phyloP scores from a whole-genome alignment of 495 filamentous ascomycete species.

The Aspergillus indologenus region DNA sequence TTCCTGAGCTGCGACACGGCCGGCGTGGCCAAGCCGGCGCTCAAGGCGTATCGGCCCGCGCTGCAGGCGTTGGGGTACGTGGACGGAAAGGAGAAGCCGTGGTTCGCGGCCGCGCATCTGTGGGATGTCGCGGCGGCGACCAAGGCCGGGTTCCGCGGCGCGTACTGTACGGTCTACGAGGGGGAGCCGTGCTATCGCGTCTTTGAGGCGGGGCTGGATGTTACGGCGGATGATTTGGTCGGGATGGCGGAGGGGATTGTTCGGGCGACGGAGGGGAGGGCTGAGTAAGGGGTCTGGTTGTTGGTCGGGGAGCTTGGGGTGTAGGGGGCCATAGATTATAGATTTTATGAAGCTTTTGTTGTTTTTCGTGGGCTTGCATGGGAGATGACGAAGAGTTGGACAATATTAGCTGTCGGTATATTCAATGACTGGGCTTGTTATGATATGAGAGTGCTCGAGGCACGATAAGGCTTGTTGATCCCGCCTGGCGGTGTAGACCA shows the following conservation, averaged over 20 bases:
- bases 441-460: too few species aligned
- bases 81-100: constrained; percentile 14
- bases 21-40: constrained; percentile 33
- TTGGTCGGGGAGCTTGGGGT: too few species aligned
- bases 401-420: too few species aligned
- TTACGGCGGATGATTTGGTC: constrained; percentile 24
- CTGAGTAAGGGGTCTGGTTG: background rate
- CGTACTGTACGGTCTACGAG: constrained; percentile 31
- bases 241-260: constrained; percentile 32
- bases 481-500: too few species aligned
- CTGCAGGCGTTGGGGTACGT: constrained; percentile 11
- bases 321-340: too few species aligned
- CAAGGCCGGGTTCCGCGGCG: constrained; percentile 28
- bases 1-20: constrained; percentile 35
- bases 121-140: constrained; percentile 37
- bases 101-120: constrained; percentile 40
- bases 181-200: constrained; percentile 25
- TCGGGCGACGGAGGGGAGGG: background rate
- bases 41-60: constrained; percentile 28
- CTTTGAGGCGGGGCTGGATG: constrained; percentile 24
- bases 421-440: too few species aligned
- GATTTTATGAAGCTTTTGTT: too few species aligned
- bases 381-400: too few species aligned
- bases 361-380: too few species aligned
- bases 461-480: too few species aligned